These are phyloP conservation scores for Colletotrichum sansevieriae DNA, from an alignment of 2,329 filamentous ascomycete species.

Conservation along the genomic window DNA sequence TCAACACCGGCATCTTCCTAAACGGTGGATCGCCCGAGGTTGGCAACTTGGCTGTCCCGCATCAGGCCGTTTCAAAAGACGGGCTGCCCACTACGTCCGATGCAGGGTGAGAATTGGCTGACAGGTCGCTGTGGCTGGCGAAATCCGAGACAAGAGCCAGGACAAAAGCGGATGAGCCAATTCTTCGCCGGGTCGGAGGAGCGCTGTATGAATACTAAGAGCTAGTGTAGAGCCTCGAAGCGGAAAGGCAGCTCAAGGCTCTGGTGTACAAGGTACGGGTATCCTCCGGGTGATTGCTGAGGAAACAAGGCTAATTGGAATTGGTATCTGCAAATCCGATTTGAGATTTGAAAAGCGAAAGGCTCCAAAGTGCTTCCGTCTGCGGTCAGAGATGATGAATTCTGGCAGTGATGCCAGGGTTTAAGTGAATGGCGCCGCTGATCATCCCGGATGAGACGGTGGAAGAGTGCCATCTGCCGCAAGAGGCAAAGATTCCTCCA, in stretches of 20 bases:
- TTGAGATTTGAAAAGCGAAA: neutral
- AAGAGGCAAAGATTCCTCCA: constrained; percentile 35
- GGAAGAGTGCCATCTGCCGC: constrained; percentile 18
- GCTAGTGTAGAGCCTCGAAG: constrained; percentile 4
- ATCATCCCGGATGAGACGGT: constrained; percentile 36
- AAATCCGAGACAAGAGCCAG: constrained; percentile 39
- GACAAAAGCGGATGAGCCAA: constrained; percentile 30
- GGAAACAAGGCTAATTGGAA: constrained; percentile 4
- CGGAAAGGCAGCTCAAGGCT: neutral
- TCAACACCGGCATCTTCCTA: neutral
- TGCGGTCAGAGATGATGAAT: constrained; percentile 1
- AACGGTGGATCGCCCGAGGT: constrained; percentile 19
- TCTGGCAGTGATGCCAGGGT: constrained; percentile 20
- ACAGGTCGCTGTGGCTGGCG: constrained; percentile 28
- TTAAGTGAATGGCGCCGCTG: constrained; percentile 29
- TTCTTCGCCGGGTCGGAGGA: constrained; percentile 9
- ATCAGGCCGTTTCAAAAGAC: constrained; percentile 37
- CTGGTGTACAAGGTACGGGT: neutral
- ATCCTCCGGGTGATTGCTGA: constrained; percentile 9
- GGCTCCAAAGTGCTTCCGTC: constrained; percentile 19
- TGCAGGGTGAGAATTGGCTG: constrained; percentile 27
- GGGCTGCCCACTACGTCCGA: constrained; percentile 29
- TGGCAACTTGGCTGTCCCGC: constrained; percentile 25
- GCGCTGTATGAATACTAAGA: constrained; percentile 24
- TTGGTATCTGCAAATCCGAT: constrained; percentile 15